Base-by-base conservation (phyloP, 768 basidiomycete species). In the Russula olivacea region DNA sequence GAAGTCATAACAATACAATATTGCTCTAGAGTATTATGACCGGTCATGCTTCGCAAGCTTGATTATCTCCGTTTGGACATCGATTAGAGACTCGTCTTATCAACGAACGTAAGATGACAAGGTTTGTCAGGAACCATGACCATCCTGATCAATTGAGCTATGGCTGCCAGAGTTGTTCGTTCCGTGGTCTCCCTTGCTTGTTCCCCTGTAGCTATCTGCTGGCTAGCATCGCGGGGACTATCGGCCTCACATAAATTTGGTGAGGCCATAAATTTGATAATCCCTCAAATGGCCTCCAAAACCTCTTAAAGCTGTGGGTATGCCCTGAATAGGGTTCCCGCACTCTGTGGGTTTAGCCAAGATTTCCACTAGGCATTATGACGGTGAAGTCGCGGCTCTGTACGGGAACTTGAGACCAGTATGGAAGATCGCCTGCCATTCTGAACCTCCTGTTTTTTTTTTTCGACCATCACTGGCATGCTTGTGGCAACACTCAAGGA, bases 401-500 rank as follows among this genome's bases (percentile, higher is more conserved):
- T n/a, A 50, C 25, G 36, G 34, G 12, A 21, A 23, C 11, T 34
- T 2, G 34, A 36, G 36, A 28, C 28, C 23, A 1, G 25, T 30
- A 28, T n/a, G 41, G 55, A 57, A 47, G n/a, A 30, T 7, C 11
- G 43, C 30, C 5, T 47, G 4, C 43, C 43, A 45, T 47, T 34
- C 15, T 28, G 8, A 14, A 6, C 14, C 11, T 11, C 21, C 25
- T 32, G 15, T 14, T 49, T 49, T 30, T 28, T 21, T 48, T 49
- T 32, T 30, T 11, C 21, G 8, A 52, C 50, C 10, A 51, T 4
- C 58, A n/a, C n/a, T n/a, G n/a, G n/a, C n/a, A 68, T 68, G 67
- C 67, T 61, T 14, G 21, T 63, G 19, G 61, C 65, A 40, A 55
- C 38, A n/a, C 32, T 64, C 40, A 50, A 64, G 38, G 23, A 64